Evolutionary conservation across 2,329 filamentous ascomycete species (phyloP), one percentile per base, ranked within the genome.

Genomic region (Curvularia verruculosa): DNA sequence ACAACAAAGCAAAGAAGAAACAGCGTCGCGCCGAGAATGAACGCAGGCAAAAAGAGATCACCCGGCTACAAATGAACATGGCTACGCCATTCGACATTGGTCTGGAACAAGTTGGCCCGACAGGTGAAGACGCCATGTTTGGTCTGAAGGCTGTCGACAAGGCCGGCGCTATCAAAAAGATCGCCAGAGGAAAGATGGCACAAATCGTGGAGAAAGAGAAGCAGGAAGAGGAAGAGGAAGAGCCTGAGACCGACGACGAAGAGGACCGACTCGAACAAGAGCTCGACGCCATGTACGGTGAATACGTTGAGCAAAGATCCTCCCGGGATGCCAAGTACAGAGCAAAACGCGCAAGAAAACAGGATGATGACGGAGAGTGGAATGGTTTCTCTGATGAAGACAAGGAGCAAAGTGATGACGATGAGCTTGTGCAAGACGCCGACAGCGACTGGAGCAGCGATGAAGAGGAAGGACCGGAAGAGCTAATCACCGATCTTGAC

Each of bases 11-110:
- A 67, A 94, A 88, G 77, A 96, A 92, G 79, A 89, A 92, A 67
- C 90, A 96, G 69, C 87, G 89, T 65, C 85, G 93, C 63, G 90
- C 85, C 68, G 92, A 96, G 58, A 99, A 99, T 64, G 95, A 99
- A 77, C 87, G 87, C 76, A 98, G 96, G 78, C 91, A 95, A 67
- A 95, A 91, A 67, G 95, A 98, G 64, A 92, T 98, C 58, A 84
- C 96, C n/a, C 88, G 95, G 31, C 89, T 99, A 89, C 95, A 99
- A 77, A 87, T 99, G 81, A 89, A 97, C 79, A 99, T 99, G 95
- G 89, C 89, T 2, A 90, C 92, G 0, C 95, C 95, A 7, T 95
- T 92, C 83, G 95, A 99, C 63, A 96, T 99, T 61, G 95, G 95
- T 70, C 85, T 96, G 79, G 95, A 96, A 73, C 92, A 95, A 77